These are phyloP conservation scores for Aspergillus sclerotioniger DNA, from an alignment of 495 filamentous ascomycete genomes.

Conservation along the genomic window DNA sequence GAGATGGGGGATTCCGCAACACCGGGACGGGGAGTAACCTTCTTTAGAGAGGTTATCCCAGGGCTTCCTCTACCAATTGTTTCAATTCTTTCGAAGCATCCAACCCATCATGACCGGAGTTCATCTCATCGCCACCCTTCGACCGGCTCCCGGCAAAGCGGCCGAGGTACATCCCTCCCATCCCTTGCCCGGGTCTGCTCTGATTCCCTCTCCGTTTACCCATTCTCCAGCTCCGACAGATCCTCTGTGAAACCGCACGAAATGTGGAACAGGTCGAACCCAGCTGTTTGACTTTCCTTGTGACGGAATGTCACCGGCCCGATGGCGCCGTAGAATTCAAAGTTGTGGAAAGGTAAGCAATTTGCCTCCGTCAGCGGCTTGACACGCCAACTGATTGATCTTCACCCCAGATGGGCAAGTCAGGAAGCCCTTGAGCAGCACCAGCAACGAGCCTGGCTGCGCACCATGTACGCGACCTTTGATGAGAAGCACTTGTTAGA, in stretches of 20 bases:
- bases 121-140: constrained; percentile 8
- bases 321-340: constrained; percentile 9
- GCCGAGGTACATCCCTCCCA: not conserved
- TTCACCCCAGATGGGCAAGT: constrained; percentile 2
- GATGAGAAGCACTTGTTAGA: constrained; percentile 9
- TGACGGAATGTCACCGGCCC: constrained; percentile 1
- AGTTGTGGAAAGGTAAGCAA: constrained; percentile 8
- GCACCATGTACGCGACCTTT: constrained; percentile 11
- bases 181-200: not conserved
- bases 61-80: not conserved
- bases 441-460: constrained; percentile 12
- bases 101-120: constrained; percentile 3
- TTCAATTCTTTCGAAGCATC: not conserved
- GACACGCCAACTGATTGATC: not conserved
- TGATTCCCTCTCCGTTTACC: not conserved
- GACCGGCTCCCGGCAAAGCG: constrained; percentile 4
- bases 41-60: not conserved
- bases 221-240: constrained; percentile 8
- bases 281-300: constrained; percentile 8
- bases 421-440: constrained; percentile 6
- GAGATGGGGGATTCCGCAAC: too few species aligned
- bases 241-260: constrained; percentile 3
- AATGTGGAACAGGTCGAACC: not conserved
- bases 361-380: not conserved
- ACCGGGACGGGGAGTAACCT: not conserved